Evolutionary conservation across 768 basidiomycete species (phyloP).

Genomic region (Termitomyces sp.): DNA sequence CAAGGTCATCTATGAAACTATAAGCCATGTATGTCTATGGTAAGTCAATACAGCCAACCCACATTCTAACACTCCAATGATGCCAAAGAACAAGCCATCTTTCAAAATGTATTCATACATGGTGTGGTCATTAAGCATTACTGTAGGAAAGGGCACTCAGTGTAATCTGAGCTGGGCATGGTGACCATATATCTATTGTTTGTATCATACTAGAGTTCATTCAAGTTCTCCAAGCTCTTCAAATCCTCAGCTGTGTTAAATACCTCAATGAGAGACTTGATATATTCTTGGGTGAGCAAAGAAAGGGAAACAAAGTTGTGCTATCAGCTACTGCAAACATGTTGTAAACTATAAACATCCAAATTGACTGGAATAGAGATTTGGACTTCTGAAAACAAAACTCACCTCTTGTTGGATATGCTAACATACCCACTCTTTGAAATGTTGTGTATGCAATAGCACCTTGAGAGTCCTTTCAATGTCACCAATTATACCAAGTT

Average conservation of each 20-base stretch:
- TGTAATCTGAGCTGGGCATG: neutral
- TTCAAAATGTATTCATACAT: slow-evolving; percentile 94
- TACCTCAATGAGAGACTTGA: slow-evolving; percentile 81
- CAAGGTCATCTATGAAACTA: slow-evolving; percentile 77
- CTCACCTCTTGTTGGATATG: slow-evolving; percentile 83
- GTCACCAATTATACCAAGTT: slow-evolving; percentile 72
- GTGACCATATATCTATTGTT: slow-evolving; percentile 68
- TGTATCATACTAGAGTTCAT: slow-evolving; percentile 92
- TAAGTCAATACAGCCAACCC: slow-evolving; percentile 26
- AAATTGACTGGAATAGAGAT: slow-evolving; percentile 6
- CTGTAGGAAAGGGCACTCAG: slow-evolving; percentile 34
- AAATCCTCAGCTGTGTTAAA: slow-evolving; percentile 89
- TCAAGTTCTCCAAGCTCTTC: slow-evolving; percentile 86
- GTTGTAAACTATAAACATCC: slow-evolving; percentile 14
- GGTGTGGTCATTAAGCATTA: slow-evolving; percentile 91
- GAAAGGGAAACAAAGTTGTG: slow-evolving; percentile 16
- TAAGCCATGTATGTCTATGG: slow-evolving; percentile 7
- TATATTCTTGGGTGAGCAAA: slow-evolving; percentile 64
- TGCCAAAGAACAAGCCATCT: slow-evolving; percentile 88
- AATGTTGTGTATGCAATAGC: slow-evolving; percentile 63
- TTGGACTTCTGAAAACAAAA: slow-evolving; percentile 12
- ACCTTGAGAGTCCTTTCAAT: slow-evolving; percentile 78
- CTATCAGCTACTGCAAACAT: slow-evolving; percentile 22
- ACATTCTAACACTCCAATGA: slow-evolving; percentile 98
- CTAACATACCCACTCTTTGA: slow-evolving; percentile 86